Evolutionary conservation across 129 eudicot species (phyloP), one percentile per base, ranked within the genome.

Genomic region (Flaveria brownii): DNA sequence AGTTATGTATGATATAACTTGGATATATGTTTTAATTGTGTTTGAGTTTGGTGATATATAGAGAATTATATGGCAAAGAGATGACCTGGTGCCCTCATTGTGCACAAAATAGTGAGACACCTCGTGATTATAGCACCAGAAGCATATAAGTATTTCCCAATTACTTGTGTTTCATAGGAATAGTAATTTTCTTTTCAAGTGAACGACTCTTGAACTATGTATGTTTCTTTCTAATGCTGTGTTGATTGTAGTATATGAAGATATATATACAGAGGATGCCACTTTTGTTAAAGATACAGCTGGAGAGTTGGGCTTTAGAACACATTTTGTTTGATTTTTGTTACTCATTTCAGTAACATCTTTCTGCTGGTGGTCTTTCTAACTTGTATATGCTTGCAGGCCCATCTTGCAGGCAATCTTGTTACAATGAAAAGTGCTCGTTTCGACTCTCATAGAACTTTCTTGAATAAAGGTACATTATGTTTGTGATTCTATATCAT

Each of bases 261-360:
- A 86, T 59, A 20, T 67, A 20, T 86, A 51, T 25, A 63, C 80
- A 3, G 81, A 86, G 10, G 89, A 86, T 23, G 61, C 72, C 43
- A 80, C 82, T 55, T 86, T 86, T 68, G 72, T 61, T 57, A 86
- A 86, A 72, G 78, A 77, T 45, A 47, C 86, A 14, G 77, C 73
- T 5, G 85, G 89, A 16, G 84, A 75, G 84, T 86, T 85, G 42
- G 65, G 82, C 33, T 63, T 33, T 62, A 46, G 20, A 72, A 5
- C 76, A 36, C 4, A 11, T 7, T 39, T 56, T 54, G 14, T 55
- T 67, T 13, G 52, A 33, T 33, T 33, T 33, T 33, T 33, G 39
- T 33, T 33, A 33, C 0, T 33, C 39, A 33, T 33, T 33, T 33
- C 39, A 33, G 6, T 33, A 0, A 0, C 39, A 33, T 33, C 0